Base-by-base conservation (phyloP, 2,329 filamentous ascomycete species). In the Ophiostoma tasmaniense region DNA sequence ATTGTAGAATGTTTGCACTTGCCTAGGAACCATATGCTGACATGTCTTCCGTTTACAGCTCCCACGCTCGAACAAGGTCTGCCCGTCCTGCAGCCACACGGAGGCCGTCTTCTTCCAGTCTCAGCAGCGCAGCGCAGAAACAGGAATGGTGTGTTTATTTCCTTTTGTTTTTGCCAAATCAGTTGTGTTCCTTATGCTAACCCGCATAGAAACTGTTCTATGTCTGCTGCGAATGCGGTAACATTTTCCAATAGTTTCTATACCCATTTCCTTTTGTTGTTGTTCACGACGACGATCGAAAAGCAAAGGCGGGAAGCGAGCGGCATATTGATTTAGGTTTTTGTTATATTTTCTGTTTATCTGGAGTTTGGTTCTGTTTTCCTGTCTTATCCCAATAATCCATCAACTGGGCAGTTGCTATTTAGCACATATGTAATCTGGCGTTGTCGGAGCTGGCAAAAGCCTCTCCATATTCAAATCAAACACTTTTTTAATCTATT, bases 21-120 rank as follows among this genome's bases (percentile, higher is more conserved):
- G 45, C 37, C 50, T 22, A 55, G 13, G n/a, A 25, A 62, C 84
- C 20, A 11, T 33, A 33, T 61, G 39, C 52, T 55, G 25, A 78
- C 74, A 74, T 76, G 75, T 74, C 84, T 20, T 37, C 52, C 67
- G 20, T 45, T 30, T 45, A 42, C 87, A 97, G 93, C 91, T 98
- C 79, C 95, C 95, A 73, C 90, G 93, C 76, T 89, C 92, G 75
- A 91, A 92, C 78, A 92, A 91, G 80, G 85, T 85, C 71, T 99
- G 95, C 81, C 92, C 93, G 67, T 85, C 84, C 74, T 99, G 96
- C 83, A 85, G 86, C 73, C 90, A 95, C 79, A 87, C 88, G 74
- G 93, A 98, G 81, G 93, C 93, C 64, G 96, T 99, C 71, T 99
- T 97, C 82, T 99, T 99, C 83, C 95, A 99, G 82, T 97, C 93